Percentiles rank a stretch among this genome's conserved stretches.
Evolutionary conservation across 441 rosid species (phyloP).

Genomic region (Adansonia gregorii): DNA sequence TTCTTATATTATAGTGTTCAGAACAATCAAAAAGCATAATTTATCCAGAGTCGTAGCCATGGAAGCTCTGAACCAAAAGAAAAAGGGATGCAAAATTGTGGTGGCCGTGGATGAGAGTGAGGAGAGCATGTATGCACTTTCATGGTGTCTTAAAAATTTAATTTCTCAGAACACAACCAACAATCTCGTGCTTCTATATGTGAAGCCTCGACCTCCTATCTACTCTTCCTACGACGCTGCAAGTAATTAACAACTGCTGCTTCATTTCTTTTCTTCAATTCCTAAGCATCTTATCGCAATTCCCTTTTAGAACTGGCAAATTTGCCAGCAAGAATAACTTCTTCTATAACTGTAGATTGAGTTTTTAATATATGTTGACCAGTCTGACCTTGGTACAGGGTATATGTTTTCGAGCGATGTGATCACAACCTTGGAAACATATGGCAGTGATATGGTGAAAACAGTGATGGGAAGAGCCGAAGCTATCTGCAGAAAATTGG

Average conservation of each 20-base stretch:
- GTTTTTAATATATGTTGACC: background rate
- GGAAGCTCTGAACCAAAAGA: slow-evolving; percentile 42
- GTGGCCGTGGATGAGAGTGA: slow-evolving; percentile 85
- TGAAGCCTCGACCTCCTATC: slow-evolving; percentile 69
- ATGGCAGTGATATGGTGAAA: slow-evolving; percentile 52
- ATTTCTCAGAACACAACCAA: slow-evolving; percentile 39
- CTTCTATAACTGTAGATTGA: background rate
- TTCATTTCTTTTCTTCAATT: background rate
- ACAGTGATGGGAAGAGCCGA: slow-evolving; percentile 79
- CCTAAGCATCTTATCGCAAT: background rate
- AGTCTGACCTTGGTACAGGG: slow-evolving; percentile 35
- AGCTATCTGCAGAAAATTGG: slow-evolving; percentile 50
- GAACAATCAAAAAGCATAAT: background rate
- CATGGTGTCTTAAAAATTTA: slow-evolving; percentile 73
- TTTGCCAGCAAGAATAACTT: background rate
- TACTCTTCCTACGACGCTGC: slow-evolving; percentile 67
- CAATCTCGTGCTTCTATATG: slow-evolving; percentile 74
- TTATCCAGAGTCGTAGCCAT: background rate
- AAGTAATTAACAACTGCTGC: slow-evolving; percentile 38
- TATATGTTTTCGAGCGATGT: slow-evolving; percentile 59
- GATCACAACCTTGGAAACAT: slow-evolving; percentile 53
- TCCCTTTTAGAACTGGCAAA: background rate
- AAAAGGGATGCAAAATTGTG: slow-evolving; percentile 48
- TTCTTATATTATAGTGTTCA: background rate
- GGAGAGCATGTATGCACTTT: slow-evolving; percentile 89